Base-by-base conservation (phyloP, 768 basidiomycete genomes). In the Pholiota molesta region DNA sequence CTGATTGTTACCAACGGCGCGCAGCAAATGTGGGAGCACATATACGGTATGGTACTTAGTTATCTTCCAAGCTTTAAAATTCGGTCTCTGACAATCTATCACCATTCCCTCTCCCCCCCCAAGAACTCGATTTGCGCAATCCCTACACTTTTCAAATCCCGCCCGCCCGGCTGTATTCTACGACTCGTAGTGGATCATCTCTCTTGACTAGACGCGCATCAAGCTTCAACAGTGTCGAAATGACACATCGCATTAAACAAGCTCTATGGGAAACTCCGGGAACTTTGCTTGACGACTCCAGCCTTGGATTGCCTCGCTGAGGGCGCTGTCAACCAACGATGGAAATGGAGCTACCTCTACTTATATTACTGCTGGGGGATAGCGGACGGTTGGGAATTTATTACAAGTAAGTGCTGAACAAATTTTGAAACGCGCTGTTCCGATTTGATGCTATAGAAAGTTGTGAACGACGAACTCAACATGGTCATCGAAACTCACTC, bases 381-480 rank as follows among this genome's bases (percentile, higher is more conserved):
- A 49, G 10, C 14, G 21, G 47, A 14, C 47, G 26, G 47, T 26
- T 49, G 47, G 23, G 47, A 49, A 49, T 49, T 49, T 26, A 10
- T 21, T 3, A 26, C 47, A 10, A 9, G 47, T 49, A 26, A 49
- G 47, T 49, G n/a, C 10, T 21, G 23, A 49, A 26, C 26, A 49
- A 49, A 26, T 8, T 49, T 26, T 26, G 47, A 49, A 49, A 49
- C 47, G 47, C 47, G n/a, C 23, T 49, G 11, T 49, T 49, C 47
- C 47, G 47, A 49, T 49, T 49, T 26, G 47, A 49, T 49, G 47
- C 7, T 49, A 49, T 26, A 49, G 47, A 49, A 49, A 49, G 47
- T 21, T 26, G 23, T 49, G 47, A 26, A 49, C 13, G 47, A 49
- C 10, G 47, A 26, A 23, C 19, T 49, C 47, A 26, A 49, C 23